Conservation (phyloP, 129 eudicot genomes). For the Helianthus annuus region DNA sequence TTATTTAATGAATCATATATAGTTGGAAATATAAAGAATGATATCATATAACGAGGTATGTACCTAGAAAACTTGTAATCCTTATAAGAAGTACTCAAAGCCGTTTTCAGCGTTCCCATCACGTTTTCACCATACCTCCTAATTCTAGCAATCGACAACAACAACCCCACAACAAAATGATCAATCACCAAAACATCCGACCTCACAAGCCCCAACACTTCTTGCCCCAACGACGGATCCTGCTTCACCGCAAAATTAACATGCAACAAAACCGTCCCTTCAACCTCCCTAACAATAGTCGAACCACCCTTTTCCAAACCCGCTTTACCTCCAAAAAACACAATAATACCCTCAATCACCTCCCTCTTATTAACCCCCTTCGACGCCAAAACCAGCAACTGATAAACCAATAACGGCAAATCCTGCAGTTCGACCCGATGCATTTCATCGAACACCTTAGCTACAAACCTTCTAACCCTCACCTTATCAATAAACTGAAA, state of each 20-base stretch:
- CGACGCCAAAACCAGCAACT: slow-evolving; percentile 69
- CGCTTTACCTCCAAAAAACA: slow-evolving; percentile 52
- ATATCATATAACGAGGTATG: background rate
- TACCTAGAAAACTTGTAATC: slow-evolving; percentile 69
- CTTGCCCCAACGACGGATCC: slow-evolving; percentile 79
- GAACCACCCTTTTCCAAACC: slow-evolving; percentile 40
- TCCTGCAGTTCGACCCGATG: slow-evolving; percentile 67
- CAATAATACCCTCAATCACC: slow-evolving; percentile 61
- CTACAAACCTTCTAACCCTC: slow-evolving; percentile 53
- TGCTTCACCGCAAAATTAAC: slow-evolving; percentile 87
- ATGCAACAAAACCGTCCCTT: slow-evolving; percentile 84
- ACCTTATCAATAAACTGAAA: slow-evolving; percentile 50
- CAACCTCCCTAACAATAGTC: slow-evolving; percentile 60
- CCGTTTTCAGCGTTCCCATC: slow-evolving; percentile 65
- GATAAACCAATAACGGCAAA: slow-evolving; percentile 71
- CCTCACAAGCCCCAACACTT: slow-evolving; percentile 66
- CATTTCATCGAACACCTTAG: slow-evolving; percentile 66
- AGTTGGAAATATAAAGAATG: background rate
- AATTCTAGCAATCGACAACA: slow-evolving; percentile 68
- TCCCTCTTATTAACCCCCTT: slow-evolving; percentile 71
- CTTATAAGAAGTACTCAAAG: slow-evolving; percentile 57
- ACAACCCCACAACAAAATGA: slow-evolving; percentile 63
- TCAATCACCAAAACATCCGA: slow-evolving; percentile 46
- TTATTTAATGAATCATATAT: background rate
- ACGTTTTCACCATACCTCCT: slow-evolving; percentile 66